Evolutionary conservation across 352 stramenopile genomes (phyloP).

Genomic region (Sclerospora graminicola): DNA sequence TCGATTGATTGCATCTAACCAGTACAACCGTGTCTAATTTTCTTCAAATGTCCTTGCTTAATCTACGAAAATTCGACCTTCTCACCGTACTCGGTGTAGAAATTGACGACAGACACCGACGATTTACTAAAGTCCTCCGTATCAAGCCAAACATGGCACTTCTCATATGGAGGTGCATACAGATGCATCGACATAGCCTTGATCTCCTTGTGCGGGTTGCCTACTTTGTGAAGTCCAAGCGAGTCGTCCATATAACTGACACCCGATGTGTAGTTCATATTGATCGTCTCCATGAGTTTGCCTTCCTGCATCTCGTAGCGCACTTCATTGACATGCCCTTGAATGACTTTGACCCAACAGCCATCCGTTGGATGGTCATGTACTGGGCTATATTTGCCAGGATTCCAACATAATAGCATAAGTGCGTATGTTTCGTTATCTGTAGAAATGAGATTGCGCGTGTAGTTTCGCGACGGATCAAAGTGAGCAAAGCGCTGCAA

Average conservation of each 20-base stretch:
- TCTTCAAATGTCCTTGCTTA: too few relatives aligned
- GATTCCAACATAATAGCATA: conserved; percentile 91
- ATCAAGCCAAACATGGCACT: conserved; percentile 86
- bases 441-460: conserved; percentile 90
- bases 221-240: conserved; percentile 89
- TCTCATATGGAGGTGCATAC: conserved; percentile 88
- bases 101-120: conserved; percentile 64
- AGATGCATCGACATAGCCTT: conserved; percentile 90
- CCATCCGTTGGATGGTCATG: conserved; percentile 90
- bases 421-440: conserved; percentile 90
- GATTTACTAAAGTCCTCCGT: conserved; percentile 40
- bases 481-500: conserved; percentile 74
- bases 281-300: conserved; percentile 49
- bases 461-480: conserved; percentile 85
- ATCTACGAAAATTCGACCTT: conserved; percentile 28
- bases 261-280: conserved; percentile 45
- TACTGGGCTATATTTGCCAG: conserved; percentile 82
- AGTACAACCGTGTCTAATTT: too few relatives aligned
- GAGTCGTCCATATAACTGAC: conserved; percentile 88
- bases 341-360: conserved; percentile 85
- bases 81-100: conserved; percentile 75
- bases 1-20: too few relatives aligned
- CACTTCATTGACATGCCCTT: conserved; percentile 84
- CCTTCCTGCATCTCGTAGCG: conserved; percentile 55
- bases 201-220: conserved; percentile 49